Evolutionary conservation across 2,329 filamentous ascomycete genomes (phyloP), one percentile per base, ranked within the genome.

Genomic region (Zopfia rhizophila): DNA sequence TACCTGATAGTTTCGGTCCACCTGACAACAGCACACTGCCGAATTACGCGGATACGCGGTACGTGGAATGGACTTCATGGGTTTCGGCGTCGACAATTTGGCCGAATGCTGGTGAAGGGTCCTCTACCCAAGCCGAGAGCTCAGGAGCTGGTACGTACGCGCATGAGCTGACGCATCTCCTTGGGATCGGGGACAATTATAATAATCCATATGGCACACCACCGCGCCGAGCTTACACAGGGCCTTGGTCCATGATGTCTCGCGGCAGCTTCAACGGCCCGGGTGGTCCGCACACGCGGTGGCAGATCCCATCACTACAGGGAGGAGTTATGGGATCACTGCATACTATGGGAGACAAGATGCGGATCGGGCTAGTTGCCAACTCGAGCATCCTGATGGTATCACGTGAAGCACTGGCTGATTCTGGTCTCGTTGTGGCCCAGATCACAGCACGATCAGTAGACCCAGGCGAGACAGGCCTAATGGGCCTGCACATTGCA

Each of bases 61-160:
- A 82, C 40, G 78, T 82, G 12, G 70, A 76, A 8, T 82, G 79
- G 80, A 79, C 78, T 0, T 79, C 76, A 2, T 82, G 79, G 78
- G 78, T 77, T 3, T 62, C 79, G 3, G 79, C 78, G 0, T 73
- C 78, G 0, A 72, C 68, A 1, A 77, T 81, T 46, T 82, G 80
- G 80, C 79, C 79, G 3, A 81, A 82, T 29, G 79, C 79, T 0
- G 79, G 77, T 1, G 70, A 70, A 21, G 79, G 79, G 11, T 81
- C 78, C 1, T 80, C 77, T 0, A 81, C 78, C 0, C 80, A 82
- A 60, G 78, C 71, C 3, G 80, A 82, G 55, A 79, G 75, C 55
- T 80, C 76, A 1, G 80, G 80, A 5, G 78, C 80, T 76, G 74
- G 72, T 0, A 79, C 77, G 0, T 82, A 78, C 51, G 80, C 80